A percentile compares a stretch with the other conserved stretches of the same genome.
Conservation (phyloP, 192 early-diverging fungal genomes). For the Coemansia sp. region DNA sequence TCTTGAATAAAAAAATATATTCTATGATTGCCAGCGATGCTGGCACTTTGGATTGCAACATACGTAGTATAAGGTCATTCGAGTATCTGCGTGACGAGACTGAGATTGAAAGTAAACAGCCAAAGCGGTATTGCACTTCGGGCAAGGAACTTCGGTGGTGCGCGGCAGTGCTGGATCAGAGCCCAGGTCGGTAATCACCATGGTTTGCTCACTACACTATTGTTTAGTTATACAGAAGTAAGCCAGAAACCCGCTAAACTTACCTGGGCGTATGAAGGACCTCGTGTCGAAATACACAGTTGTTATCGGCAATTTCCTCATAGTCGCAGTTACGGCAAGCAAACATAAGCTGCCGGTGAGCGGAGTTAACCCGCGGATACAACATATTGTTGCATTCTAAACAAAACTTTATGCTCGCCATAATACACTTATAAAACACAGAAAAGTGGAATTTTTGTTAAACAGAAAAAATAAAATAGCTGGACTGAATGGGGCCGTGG, state of each 20-base stretch:
- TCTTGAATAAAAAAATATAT: constrained; percentile 9
- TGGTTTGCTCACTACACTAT: constrained; percentile 61
- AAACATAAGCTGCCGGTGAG: constrained; percentile 57
- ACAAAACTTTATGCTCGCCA: constrained; percentile 52
- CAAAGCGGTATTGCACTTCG: constrained; percentile 57
- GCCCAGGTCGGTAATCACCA: constrained; percentile 69
- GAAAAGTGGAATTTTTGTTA: no score
- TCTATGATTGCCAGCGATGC: constrained; percentile 65
- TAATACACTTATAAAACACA: constrained; percentile 6
- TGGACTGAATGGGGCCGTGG: not conserved
- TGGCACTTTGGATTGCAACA: constrained; percentile 67
- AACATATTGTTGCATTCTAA: constrained; percentile 71
- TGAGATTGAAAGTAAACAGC: constrained; percentile 80
- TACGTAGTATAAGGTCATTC: constrained; percentile 79
- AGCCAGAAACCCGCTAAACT: not conserved
- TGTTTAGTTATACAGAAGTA: constrained; percentile 12
- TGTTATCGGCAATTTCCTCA: constrained; percentile 66
- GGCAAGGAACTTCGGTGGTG: constrained; percentile 58
- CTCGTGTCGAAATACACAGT: constrained; percentile 74
- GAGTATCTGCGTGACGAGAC: constrained; percentile 64
- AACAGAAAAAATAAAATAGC: not conserved
- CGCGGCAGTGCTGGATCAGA: constrained; percentile 76
- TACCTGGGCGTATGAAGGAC: constrained; percentile 58
- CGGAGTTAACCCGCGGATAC: constrained; percentile 72
- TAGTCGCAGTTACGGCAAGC: constrained; percentile 78